Conservation (phyloP, 2,329 filamentous ascomycete species). For the Nannizziopsis arthrosporioides region DNA sequence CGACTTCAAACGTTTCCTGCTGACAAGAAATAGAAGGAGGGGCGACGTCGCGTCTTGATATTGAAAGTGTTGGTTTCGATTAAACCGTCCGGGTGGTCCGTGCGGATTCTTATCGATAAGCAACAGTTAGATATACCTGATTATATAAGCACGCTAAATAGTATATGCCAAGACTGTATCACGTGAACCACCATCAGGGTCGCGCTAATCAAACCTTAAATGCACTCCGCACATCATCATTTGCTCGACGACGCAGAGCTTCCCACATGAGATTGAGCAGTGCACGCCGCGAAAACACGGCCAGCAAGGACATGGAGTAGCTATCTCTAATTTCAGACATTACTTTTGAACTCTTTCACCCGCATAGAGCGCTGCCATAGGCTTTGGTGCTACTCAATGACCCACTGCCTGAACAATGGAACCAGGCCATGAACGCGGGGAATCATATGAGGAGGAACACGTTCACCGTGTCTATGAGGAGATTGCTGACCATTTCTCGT, state of each 20-base stretch:
- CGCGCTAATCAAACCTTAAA: conserved; percentile 7
- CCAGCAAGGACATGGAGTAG: not conserved
- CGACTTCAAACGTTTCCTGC: too few relatives aligned
- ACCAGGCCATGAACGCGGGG: conserved; percentile 9
- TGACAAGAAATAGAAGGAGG: too few relatives aligned
- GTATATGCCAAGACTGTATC: too few relatives aligned
- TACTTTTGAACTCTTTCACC: too few relatives aligned
- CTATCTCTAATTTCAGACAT: not conserved
- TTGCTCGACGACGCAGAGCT: not conserved
- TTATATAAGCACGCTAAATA: not conserved
- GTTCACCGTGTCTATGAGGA: conserved; percentile 79
- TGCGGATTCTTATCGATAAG: too few relatives aligned
- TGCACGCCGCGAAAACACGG: not conserved
- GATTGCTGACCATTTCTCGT: conserved; percentile 40
- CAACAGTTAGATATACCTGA: too few relatives aligned
- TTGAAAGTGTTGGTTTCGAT: too few relatives aligned
- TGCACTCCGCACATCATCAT: conserved; percentile 5
- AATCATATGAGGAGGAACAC: conserved; percentile 65
- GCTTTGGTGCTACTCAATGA: not conserved
- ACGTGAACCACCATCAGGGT: too few relatives aligned
- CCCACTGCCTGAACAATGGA: not conserved
- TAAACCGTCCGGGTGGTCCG: too few relatives aligned
- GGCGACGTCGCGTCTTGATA: not conserved
- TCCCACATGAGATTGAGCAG: not conserved
- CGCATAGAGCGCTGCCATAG: not conserved